Conservation (phyloP, 1,284 basidiomycete genomes). For the Melampsora larici-populina region DNA sequence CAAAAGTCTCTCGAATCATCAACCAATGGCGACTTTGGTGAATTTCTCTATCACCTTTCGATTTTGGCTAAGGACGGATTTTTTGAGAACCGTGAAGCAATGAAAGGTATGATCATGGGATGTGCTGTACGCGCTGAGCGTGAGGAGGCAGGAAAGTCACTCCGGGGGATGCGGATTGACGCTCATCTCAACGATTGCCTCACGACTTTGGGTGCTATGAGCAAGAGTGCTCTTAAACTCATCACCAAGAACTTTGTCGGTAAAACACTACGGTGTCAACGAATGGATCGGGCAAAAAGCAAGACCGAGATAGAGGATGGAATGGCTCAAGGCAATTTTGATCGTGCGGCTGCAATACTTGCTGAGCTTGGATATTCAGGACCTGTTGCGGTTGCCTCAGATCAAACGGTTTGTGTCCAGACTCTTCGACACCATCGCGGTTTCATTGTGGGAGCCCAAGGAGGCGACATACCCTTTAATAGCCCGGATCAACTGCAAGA, state of each 20-base stretch:
- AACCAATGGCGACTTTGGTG: neutral
- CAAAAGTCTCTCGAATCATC: constrained; percentile 14
- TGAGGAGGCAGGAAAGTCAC: neutral
- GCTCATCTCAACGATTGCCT: too few species aligned
- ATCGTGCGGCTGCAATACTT: neutral
- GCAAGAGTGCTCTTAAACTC: neutral
- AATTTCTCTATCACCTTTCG: neutral
- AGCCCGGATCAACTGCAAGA: neutral
- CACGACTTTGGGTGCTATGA: constrained; percentile 26
- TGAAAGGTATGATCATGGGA: constrained; percentile 14
- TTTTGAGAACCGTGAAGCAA: neutral
- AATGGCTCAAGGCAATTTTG: neutral
- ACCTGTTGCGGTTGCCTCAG: constrained; percentile 13
- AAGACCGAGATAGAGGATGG: constrained; percentile 16
- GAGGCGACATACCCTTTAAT: constrained; percentile 8
- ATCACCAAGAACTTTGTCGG: constrained; percentile 8
- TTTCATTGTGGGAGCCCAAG: too few species aligned
- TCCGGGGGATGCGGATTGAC: constrained; percentile 9
- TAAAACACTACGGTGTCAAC: neutral
- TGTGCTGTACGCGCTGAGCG: neutral
- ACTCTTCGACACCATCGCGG: neutral
- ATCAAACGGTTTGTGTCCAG: constrained; percentile 19
- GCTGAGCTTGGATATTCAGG: constrained; percentile 4
- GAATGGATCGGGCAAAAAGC: neutral
- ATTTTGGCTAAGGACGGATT: constrained; percentile 3